Evolutionary conservation across 1,284 basidiomycete genomes (phyloP), one percentile per base, ranked within the genome.

Genomic region (Cryptococcus sp.): DNA sequence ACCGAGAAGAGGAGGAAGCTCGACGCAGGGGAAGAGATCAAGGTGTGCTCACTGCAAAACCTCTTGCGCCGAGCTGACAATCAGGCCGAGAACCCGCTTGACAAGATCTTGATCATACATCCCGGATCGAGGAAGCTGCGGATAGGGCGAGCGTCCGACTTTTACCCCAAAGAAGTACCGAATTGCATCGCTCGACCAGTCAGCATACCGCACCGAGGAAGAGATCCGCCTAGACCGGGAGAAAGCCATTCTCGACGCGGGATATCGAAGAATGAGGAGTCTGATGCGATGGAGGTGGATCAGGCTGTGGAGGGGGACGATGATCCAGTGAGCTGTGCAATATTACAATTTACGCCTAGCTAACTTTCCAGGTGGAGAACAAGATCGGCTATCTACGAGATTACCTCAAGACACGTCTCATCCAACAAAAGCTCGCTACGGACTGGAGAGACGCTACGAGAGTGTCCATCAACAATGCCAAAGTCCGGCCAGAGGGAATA

Each of bases 131-230:
- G 87, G 24, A 85, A 78, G 62, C 75, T 97, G 31, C 83, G 91
- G 24, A 82, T 99, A 41, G 95, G 95, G 23, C 81, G 82, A 61
- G 91, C 93, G 0, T 87, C 84, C n/a, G 92, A 97, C 47, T 70
- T 66, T 40, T 69, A 74, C 47, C 72, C 72, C 1, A 59, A 69
- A 44, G 67, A 73, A 48, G 53, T 73, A 7, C 70, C 69, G 1
- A 70, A 71, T 45, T 73, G 71, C 48, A 74, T 74, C 18, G 71
- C 68, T 41, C 59, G 63, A 50, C 59, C 59, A 1, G 45, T 37
- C 5, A 55, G 45, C 9, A 48, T 50, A 0, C 42, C 51, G 0
- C 43, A 54, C 6, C 51, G 63, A 25, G 58, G 58, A 5, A 40
- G 43, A 23, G 55, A 65, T 34, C 58, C 62, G 2, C 62, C 60